These are phyloP conservation scores for Rauvolfia tetraphylla DNA, from an alignment of 257 asterid genomes.

Conservation along the genomic window DNA sequence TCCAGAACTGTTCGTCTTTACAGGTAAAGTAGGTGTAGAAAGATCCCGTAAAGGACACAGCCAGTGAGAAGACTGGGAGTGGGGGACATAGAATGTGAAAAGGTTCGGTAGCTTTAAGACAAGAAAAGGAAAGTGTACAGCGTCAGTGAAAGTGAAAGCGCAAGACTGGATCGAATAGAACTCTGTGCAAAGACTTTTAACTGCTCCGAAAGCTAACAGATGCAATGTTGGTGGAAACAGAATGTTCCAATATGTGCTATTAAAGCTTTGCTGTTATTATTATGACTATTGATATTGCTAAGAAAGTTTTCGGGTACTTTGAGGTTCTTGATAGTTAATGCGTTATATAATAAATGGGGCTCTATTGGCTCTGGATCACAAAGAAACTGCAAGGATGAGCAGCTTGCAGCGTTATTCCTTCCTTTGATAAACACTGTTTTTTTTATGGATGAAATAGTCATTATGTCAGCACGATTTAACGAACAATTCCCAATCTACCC, in stretches of 20 bases:
- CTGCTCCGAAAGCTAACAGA: neutral
- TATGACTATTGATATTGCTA: too few species aligned
- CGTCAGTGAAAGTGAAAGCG: neutral
- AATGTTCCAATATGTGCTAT: neutral
- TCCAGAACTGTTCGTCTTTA: slow-evolving; percentile 5
- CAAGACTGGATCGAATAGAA: neutral
- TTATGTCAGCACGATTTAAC: too few species aligned
- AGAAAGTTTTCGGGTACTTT: neutral
- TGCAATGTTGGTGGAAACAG: neutral
- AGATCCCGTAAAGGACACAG: neutral
- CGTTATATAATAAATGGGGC: neutral
- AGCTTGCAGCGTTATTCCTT: too few species aligned
- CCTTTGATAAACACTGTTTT: too few species aligned
- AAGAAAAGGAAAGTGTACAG: neutral
- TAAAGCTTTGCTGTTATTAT: neutral
- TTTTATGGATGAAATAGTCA: too few species aligned
- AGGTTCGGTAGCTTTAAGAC: neutral
- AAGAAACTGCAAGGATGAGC: too few species aligned
- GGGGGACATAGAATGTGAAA: neutral
- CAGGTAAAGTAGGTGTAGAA: slow-evolving; percentile 5
- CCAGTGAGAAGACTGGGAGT: neutral
- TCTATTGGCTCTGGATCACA: too few species aligned
- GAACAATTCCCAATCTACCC: too few species aligned
- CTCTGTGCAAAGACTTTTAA: neutral
- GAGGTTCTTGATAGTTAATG: neutral